Conservation (phyloP, 768 basidiomycete genomes). For the Termitomyces sp. region DNA sequence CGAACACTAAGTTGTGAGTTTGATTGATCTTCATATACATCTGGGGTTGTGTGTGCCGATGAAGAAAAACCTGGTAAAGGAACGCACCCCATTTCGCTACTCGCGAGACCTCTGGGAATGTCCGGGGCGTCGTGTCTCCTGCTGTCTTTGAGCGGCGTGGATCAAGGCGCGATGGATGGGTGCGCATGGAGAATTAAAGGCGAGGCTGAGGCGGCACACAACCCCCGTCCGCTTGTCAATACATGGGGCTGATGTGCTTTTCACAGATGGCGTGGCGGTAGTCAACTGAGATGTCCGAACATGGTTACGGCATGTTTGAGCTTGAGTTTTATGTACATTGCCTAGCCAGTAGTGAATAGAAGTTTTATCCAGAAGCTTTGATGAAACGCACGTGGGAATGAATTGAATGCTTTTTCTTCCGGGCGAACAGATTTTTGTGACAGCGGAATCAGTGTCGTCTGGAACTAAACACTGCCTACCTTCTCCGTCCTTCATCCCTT, state of each 20-base stretch:
- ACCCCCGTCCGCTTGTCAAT: neutral
- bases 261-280: neutral
- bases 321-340: neutral
- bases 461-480: slow-evolving; percentile 10
- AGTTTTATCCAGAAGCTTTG: slow-evolving; percentile 1
- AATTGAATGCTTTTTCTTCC: slow-evolving; percentile 12
- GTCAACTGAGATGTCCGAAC: too few relatives aligned
- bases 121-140: slow-evolving; percentile 23
- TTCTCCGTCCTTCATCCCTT: neutral
- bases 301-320: too few relatives aligned
- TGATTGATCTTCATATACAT: slow-evolving; percentile 12
- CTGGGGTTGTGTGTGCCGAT: slow-evolving; percentile 32
- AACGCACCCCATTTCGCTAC: slow-evolving; percentile 57
- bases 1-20: slow-evolving; percentile 9
- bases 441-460: slow-evolving; percentile 7
- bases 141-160: slow-evolving; percentile 11
- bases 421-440: slow-evolving; percentile 15
- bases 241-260: slow-evolving; percentile 1
- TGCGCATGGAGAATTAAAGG: slow-evolving; percentile 79
- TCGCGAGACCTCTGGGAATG: slow-evolving; percentile 25
- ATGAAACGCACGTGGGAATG: slow-evolving; percentile 9
- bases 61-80: slow-evolving; percentile 91
- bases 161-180: slow-evolving; percentile 40
- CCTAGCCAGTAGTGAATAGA: neutral
- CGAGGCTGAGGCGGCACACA: slow-evolving; percentile 67